Evolutionary conservation across 1,284 basidiomycete species (phyloP).

Genomic region (Pulchroboletus neoregius): DNA sequence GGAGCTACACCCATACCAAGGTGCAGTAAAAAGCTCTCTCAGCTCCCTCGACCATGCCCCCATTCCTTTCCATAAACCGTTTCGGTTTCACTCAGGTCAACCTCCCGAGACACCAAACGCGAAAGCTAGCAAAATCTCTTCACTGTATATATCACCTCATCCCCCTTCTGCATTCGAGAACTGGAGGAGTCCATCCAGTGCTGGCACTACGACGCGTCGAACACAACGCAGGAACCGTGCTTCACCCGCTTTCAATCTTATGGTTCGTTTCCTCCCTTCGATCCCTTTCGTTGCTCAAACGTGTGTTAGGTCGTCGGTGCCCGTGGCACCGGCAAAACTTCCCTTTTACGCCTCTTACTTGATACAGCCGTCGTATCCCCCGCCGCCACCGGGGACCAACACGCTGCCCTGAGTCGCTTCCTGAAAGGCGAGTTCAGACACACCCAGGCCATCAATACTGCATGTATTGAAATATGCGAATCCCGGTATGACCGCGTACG

Average conservation of each 20-base stretch:
- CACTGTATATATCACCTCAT: conserved; percentile 57
- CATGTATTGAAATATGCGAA: conserved; percentile 74
- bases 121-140: conserved; percentile 53
- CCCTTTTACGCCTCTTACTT: conserved; percentile 60
- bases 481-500: conserved; percentile 70
- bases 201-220: conserved; percentile 44
- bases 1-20: conserved; percentile 41
- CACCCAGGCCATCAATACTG: conserved; percentile 59
- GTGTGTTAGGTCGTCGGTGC: conserved; percentile 63
- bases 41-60: conserved; percentile 44
- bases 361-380: conserved; percentile 77
- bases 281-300: conserved; percentile 1
- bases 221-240: conserved; percentile 57
- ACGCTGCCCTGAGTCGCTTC: conserved; percentile 56
- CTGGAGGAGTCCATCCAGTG: conserved; percentile 38
- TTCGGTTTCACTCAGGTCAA: conserved; percentile 45
- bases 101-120: conserved; percentile 34
- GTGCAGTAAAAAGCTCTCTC: conserved; percentile 64
- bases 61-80: conserved; percentile 77
- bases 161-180: conserved; percentile 58
- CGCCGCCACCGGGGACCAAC: conserved; percentile 63
- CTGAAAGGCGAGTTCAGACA: conserved; percentile 52
- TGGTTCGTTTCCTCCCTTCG: conserved; percentile 44
- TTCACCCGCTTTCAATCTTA: conserved; percentile 78
- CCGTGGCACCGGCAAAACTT: conserved; percentile 77